A percentile compares a stretch with the other conserved stretches of the same genome.
Conservation (phyloP, 2,329 filamentous ascomycete species). For the Phyllosticta ampelicida region DNA sequence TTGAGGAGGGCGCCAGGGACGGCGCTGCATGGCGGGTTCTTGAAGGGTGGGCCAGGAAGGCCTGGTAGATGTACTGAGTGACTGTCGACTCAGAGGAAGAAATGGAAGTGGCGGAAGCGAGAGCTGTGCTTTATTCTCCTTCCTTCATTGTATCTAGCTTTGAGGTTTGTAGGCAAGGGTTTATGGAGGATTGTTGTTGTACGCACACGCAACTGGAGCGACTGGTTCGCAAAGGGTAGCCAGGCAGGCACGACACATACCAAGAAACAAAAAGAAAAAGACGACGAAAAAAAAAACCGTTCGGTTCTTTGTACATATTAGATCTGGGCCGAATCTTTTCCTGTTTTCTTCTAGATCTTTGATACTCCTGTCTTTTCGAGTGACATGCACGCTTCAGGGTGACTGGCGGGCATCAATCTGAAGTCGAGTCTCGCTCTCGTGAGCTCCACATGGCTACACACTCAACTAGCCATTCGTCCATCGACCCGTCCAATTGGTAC, state of each 20-base stretch:
- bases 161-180: neutral
- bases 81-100: neutral
- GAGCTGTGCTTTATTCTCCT: neutral
- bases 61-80: neutral
- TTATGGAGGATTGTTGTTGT: neutral
- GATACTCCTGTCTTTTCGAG: neutral
- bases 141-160: neutral
- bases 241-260: neutral
- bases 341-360: neutral
- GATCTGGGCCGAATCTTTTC: neutral
- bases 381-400: no score
- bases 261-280: neutral
- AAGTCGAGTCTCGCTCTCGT: no score
- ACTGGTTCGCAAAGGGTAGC: neutral
- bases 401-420: no score
- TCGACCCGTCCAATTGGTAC: no score
- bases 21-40: constrained; percentile 50
- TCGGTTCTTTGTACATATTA: neutral
- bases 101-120: neutral
- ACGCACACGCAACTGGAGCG: neutral
- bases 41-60: constrained; percentile 39
- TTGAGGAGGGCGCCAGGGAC: constrained; percentile 49
- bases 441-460: no score
- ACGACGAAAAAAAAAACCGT: neutral
- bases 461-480: no score